These are phyloP conservation scores for Lactarius vividus DNA, from an alignment of 768 basidiomycete genomes.

Conservation along the genomic window DNA sequence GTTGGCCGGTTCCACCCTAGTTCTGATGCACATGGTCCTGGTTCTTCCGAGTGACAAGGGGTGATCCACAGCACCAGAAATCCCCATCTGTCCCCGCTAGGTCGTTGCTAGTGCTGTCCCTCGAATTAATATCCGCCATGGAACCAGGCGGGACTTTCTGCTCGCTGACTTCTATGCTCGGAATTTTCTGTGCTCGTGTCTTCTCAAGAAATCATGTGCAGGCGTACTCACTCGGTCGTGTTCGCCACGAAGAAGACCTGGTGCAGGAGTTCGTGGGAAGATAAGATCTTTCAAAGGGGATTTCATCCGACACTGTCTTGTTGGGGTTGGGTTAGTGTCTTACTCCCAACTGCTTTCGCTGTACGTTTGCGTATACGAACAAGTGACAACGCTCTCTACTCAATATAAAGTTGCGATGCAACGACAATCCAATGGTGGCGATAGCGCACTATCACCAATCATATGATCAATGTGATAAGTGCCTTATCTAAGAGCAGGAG, in stretches of 20 bases:
- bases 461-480: constrained; percentile 1
- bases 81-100: not conserved
- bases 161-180: not conserved
- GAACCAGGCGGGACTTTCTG: constrained; percentile 2
- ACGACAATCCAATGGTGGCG: not conserved
- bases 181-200: constrained; percentile 6
- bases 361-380: not conserved
- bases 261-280: constrained; percentile 13
- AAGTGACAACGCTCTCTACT: not conserved
- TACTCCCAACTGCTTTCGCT: not conserved
- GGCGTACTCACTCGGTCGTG: not conserved
- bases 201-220: not conserved
- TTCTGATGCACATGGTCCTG: not conserved
- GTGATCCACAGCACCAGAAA: not conserved
- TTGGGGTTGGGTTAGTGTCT: not conserved
- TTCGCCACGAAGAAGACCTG: constrained; percentile 1
- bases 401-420: not conserved
- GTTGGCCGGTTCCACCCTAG: not conserved
- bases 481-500: not conserved
- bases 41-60: constrained; percentile 1
- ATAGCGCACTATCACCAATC: not conserved
- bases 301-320: not conserved
- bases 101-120: not conserved
- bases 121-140: constrained; percentile 10
- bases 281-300: not conserved